These are phyloP conservation scores for Xylariomycetidae sp. DNA, from an alignment of 2,329 filamentous ascomycete genomes.

Conservation along the genomic window DNA sequence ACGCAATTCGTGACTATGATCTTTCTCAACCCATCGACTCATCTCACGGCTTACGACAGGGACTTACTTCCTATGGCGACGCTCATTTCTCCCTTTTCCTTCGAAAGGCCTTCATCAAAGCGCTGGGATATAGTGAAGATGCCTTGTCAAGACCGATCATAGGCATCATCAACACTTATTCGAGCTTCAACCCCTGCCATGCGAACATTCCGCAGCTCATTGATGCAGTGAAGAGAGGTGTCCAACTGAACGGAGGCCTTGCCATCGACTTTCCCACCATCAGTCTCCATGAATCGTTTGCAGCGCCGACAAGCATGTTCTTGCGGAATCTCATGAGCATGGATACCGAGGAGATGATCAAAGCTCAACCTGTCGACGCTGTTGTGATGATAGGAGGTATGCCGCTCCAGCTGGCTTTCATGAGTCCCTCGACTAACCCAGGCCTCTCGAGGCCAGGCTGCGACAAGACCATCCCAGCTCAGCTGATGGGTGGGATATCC, in stretches of 20 bases:
- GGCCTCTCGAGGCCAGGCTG: conserved; percentile 49
- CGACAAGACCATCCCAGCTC: conserved; percentile 68
- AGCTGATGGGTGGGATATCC: conserved; percentile 70
- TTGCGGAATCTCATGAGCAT: conserved; percentile 70
- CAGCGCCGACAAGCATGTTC: conserved; percentile 69
- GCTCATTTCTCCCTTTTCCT: conserved; percentile 70
- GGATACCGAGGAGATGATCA: conserved; percentile 75
- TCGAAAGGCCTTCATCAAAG: conserved; percentile 72
- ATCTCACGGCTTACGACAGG: conserved; percentile 52
- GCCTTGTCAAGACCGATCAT: conserved; percentile 64
- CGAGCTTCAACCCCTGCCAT: conserved; percentile 69
- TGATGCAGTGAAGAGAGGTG: conserved; percentile 62
- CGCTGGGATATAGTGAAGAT: conserved; percentile 66
- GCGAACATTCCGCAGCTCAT: conserved; percentile 66
- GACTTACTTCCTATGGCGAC: conserved; percentile 64
- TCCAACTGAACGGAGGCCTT: conserved; percentile 60
- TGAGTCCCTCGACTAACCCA: too few species aligned
- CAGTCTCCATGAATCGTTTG: conserved; percentile 63
- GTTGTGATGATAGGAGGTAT: conserved; percentile 61
- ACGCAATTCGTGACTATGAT: conserved; percentile 48
- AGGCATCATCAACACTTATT: conserved; percentile 70
- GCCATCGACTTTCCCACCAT: conserved; percentile 71
- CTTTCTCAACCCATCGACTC: conserved; percentile 45
- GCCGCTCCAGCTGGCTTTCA: background rate
- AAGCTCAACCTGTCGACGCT: conserved; percentile 63